Base-by-base conservation (phyloP, 805 yeast genomes). In the Sporopachydermia quercuum region DNA sequence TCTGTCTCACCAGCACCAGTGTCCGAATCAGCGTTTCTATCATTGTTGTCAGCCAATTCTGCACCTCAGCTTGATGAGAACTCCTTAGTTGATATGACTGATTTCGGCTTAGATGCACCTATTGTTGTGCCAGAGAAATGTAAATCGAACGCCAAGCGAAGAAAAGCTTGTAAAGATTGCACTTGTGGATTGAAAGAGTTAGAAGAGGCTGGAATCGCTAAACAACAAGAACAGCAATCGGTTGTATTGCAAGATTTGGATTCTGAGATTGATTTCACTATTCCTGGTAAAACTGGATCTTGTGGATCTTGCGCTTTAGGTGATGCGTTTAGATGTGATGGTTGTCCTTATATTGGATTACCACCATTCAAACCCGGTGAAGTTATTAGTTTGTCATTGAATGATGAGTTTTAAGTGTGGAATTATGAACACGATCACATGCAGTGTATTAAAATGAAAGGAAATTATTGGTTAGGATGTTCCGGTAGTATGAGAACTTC, bases 301-400 rank as follows among this genome's bases (percentile, higher is more conserved):
- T 91, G 99, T 63, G 95, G 95, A 17, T 83, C 94, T 6, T 91
- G 99, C 62, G 78, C 97, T 0, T 68, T 91, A 38, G 99, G 99
- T 36, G 99, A 91, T 58, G 98, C 98, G 0, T 91, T 91, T 63
- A 69, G 99, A 54, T 91, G 99, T 58, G 94, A 87, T 49, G 96
- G 97, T 2, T 91, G 99, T 62, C 99, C 99, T 34, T 91, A 78
- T 60, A 64, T 91, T 48, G 99, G 99, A 0, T 66, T 91, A 37
- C 99, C 99, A 13, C 96, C 99, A 3, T 91, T 91, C 70, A 86
- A 86, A 61, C 98, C 97, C 1, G 99, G 99, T 39, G 94, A 91
- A 62, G 77, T 77, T 6, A 76, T 91, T 40, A 76, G 79, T 19
- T 62, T 89, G 8, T 23, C 30, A n/a, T 23, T 23, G 30, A 23